Base-by-base conservation (phyloP, 176 grass and related monocot species). In the Rhipidocladum racemiflorum region DNA sequence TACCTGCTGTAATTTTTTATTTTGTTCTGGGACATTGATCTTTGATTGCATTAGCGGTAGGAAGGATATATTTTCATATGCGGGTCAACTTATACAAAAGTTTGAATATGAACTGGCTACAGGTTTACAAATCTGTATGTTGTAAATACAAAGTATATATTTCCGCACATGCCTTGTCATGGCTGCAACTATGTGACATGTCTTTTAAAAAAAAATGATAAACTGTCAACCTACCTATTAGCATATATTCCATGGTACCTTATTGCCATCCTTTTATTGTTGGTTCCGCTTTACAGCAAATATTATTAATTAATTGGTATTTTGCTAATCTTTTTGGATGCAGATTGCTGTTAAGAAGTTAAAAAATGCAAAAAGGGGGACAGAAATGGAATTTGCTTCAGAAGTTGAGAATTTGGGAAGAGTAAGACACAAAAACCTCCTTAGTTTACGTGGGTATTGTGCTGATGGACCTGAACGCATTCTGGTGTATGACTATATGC, bases 261-360 rank as follows among this genome's bases (percentile, higher is more conserved):
- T 38, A 36, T n/a, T 67, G 39, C 15, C 65, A 44, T 30, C 50
- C 0, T 66, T 66, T 6, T 12, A 54, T 59, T n/a, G 11, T 60
- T 74, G 4, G 0, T 49, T 81, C 67, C 32, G 9, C 50, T 28
- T 76, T 40, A 72, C n/a, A 51, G 5, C 10, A 42, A 21, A 32
- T 24, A 10, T 39, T 78, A 7, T 62, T 40, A 60, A 8, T 54
- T 28, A 13, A n/a, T 48, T 68, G 21, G 48, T 12, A 65, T 38
- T 86, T 70, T 67, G 60, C 64, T 60, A 49, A 78, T 86, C 10
- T 75, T 72, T 77, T 61, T 80, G 36, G 5, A 50, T 80, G 17
- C 43, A 97, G 94, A 97, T 97, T 73, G 94, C 91, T 78, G 91
- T 97, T 54, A 97, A 93, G 65, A 91, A 79, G 46, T 81, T 97